A percentile compares a stretch with the other conserved stretches of the same genome.
Conservation (phyloP, 1,139 yeast genomes). For the Taphrina pruni region DNA sequence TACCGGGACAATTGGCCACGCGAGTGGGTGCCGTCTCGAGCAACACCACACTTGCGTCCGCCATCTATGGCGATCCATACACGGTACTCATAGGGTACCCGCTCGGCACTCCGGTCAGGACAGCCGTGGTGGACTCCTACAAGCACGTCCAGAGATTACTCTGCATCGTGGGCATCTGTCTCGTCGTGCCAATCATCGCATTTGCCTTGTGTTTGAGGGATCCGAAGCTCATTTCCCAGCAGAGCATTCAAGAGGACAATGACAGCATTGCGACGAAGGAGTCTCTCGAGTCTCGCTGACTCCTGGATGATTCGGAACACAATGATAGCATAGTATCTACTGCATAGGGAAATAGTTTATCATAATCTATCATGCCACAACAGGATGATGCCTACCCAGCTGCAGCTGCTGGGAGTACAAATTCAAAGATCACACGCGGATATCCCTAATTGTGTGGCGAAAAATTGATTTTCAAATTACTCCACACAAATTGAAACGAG, state of each 20-base stretch:
- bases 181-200: conserved; percentile 27
- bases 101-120: conserved; percentile 44
- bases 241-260: conserved; percentile 35
- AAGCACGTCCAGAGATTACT: conserved; percentile 58
- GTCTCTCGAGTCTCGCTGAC: conserved; percentile 6
- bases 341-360: neutral
- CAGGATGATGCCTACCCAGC: neutral
- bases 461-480: neutral
- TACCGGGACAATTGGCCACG: conserved; percentile 53
- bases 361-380: neutral
- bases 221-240: conserved; percentile 31
- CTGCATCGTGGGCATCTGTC: conserved; percentile 60
- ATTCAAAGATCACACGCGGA: neutral
- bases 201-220: conserved; percentile 40
- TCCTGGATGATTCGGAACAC: neutral
- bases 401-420: too few species aligned
- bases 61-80: conserved; percentile 45
- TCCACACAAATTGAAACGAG: neutral
- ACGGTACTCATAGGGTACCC: conserved; percentile 42
- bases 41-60: conserved; percentile 42
- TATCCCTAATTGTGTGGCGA: neutral
- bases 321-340: neutral
- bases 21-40: conserved; percentile 45
- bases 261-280: conserved; percentile 11
- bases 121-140: conserved; percentile 45